Evolutionary conservation across 495 filamentous ascomycete species (phyloP).

Genomic region (Hypoxylon intermedium): DNA sequence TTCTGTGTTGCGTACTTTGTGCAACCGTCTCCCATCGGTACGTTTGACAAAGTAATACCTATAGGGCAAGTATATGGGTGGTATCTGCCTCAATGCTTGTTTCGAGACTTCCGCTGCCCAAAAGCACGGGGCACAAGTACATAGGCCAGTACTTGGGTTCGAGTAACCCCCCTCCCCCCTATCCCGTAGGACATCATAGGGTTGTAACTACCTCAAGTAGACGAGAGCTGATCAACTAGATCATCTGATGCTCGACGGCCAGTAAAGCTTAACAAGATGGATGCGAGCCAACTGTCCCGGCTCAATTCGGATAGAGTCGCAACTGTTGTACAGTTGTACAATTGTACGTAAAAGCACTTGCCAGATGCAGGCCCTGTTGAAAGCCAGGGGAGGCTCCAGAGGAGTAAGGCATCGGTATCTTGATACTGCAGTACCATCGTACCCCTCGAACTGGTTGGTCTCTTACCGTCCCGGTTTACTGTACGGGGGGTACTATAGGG

Average conservation of each 20-base stretch:
- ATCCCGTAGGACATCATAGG: conserved; percentile 24
- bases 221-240: conserved; percentile 39
- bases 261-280: conserved; percentile 36
- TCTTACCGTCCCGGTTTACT: conserved; percentile 11
- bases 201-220: conserved; percentile 32
- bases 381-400: conserved; percentile 10
- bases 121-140: neutral
- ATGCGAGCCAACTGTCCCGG: conserved; percentile 32
- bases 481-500: conserved; percentile 13
- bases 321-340: conserved; percentile 21
- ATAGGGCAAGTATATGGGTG: conserved; percentile 38
- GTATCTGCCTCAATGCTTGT: conserved; percentile 37
- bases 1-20: conserved; percentile 10
- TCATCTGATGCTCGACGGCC: conserved; percentile 35
- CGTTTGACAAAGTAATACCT: conserved; percentile 34
- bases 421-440: conserved; percentile 6
- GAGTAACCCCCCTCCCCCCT: conserved; percentile 24
- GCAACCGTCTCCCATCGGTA: conserved; percentile 21
- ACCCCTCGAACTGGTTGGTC: conserved; percentile 10
- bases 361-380: conserved; percentile 19
- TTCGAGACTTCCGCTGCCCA: conserved; percentile 10
- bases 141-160: conserved; percentile 8
- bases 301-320: conserved; percentile 33
- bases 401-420: conserved; percentile 5
- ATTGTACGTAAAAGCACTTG: conserved; percentile 34